Evolutionary conservation across 306 rosid genomes (phyloP), one percentile per base, ranked within the genome.

Genomic region (Prunus campanulata): DNA sequence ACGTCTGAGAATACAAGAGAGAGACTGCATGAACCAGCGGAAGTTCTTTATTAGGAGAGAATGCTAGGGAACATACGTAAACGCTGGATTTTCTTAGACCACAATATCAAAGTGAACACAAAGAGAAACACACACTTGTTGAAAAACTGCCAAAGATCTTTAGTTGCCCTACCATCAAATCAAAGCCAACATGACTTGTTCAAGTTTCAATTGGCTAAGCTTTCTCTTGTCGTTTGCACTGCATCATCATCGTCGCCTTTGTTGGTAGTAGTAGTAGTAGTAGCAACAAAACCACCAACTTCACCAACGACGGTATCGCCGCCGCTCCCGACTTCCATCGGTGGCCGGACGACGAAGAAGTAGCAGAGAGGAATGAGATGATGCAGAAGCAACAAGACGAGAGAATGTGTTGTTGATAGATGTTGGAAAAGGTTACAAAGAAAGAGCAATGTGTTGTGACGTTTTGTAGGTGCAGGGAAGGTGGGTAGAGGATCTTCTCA

Each of bases 111-210:
- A 18, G 1, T 54, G 1, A 71, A 71, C 61, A 44, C 19, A 55
- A 11, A 52, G 18, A 22, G 4, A 70, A 61, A 72, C 39, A 46
- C 19, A 24, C n/a, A 15, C n/a, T 59, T 59, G 25, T 44, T 62
- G 42, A 5, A 39, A 9, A 3, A 61, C 68, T 81, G 84, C 80
- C 84, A 81, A 81, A 81, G 84, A 72, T 75, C 68, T 61, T 74
- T 62, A 70, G 77, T 81, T 81, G 84, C 84, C 84, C 84, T 75
- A 25, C 12, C 27, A 20, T 70, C 24, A 25, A 19, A 46, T 70
- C 24, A 25, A 19, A 46, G 52, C 22, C 75, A 11, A 4, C 44
- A 14, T 32, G 10, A 18, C 15, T 11, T 29, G 32, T 47, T 15
- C 35, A 63, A 24, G 25, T 48, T 16, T 50, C 68, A 61, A 47